These are phyloP conservation scores for Microbotryomycetes sp. DNA, from an alignment of 1,284 basidiomycete genomes.

Conservation along the genomic window DNA sequence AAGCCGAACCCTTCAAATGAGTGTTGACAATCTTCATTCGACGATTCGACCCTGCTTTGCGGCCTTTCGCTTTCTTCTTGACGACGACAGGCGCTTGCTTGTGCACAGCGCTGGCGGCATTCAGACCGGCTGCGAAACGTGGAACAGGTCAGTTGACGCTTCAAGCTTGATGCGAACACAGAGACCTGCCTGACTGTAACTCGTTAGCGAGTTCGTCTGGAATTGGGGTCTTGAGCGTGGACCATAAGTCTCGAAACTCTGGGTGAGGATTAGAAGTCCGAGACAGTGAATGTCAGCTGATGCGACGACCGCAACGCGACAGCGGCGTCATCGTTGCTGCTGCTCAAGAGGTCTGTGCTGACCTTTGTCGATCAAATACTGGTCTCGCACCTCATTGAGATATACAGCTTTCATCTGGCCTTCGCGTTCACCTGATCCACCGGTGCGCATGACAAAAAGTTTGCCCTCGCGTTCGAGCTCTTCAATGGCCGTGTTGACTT, in stretches of 20 bases:
- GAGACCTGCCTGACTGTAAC: constrained; percentile 14
- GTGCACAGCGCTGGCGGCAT: constrained; percentile 21
- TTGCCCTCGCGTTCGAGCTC: constrained; percentile 80
- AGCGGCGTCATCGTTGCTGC: not conserved
- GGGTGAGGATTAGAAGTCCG: not conserved
- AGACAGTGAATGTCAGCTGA: not conserved
- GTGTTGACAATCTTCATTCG: constrained; percentile 78
- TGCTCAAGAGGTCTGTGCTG: constrained; percentile 28
- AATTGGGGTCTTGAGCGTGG: constrained; percentile 70
- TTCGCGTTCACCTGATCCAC: constrained; percentile 48
- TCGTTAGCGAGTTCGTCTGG: constrained; percentile 51
- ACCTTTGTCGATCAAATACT: constrained; percentile 69
- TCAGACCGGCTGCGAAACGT: constrained; percentile 22
- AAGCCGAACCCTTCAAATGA: constrained; percentile 50
- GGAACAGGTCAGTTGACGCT: not conserved
- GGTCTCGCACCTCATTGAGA: constrained; percentile 76
- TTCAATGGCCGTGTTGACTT: constrained; percentile 70
- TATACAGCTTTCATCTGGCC: constrained; percentile 80
- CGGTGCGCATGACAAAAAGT: constrained; percentile 72
- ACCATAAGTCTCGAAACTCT: constrained; percentile 87
- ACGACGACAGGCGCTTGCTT: constrained; percentile 7
- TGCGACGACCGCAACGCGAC: not conserved
- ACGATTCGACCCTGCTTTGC: constrained; percentile 64
- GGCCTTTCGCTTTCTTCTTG: constrained; percentile 59
- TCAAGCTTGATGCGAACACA: constrained; percentile 10